Evolutionary conservation across 2,329 filamentous ascomycete genomes (phyloP).

Genomic region (Pyricularia pennisetigena): DNA sequence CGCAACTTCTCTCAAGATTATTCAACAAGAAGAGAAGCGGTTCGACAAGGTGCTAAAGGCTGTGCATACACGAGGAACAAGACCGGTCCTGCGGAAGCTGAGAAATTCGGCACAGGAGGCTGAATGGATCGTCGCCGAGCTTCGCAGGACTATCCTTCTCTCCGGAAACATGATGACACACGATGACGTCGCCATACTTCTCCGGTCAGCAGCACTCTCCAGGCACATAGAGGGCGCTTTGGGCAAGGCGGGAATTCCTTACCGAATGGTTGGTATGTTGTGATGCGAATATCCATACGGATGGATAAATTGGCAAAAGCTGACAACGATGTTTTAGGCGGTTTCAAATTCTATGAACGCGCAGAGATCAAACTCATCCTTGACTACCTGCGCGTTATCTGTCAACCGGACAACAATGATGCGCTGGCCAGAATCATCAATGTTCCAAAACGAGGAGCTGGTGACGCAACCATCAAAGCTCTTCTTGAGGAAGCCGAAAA

Average conservation of each 20-base stretch:
- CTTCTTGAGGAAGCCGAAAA: conserved; percentile 69
- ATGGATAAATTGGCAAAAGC: not conserved
- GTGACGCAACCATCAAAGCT: conserved; percentile 64
- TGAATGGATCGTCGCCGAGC: conserved; percentile 80
- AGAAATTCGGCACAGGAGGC: conserved; percentile 64
- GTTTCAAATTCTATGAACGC: conserved; percentile 84
- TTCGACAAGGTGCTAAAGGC: conserved; percentile 73
- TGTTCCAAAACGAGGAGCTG: conserved; percentile 69
- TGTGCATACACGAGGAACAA: conserved; percentile 69
- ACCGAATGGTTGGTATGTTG: conserved; percentile 70
- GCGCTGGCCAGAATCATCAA: conserved; percentile 79
- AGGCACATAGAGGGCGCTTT: conserved; percentile 77
- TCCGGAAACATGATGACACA: conserved; percentile 63
- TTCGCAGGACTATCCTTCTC: conserved; percentile 59
- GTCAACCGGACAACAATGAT: conserved; percentile 80
- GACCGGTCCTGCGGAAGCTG: conserved; percentile 71
- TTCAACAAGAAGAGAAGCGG: conserved; percentile 76
- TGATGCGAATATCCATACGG: not conserved
- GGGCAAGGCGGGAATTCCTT: conserved; percentile 72
- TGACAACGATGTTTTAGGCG: conserved; percentile 28
- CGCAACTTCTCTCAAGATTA: conserved; percentile 69
- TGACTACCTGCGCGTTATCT: conserved; percentile 79
- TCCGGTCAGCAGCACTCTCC: conserved; percentile 77
- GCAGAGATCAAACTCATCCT: conserved; percentile 78
- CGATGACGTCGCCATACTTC: conserved; percentile 74